A percentile compares a stretch with the other conserved stretches of the same genome.
These are phyloP conservation scores for Lecanoromycetidae sp. DNA, from an alignment of 2,329 filamentous ascomycete species.

Conservation along the genomic window DNA sequence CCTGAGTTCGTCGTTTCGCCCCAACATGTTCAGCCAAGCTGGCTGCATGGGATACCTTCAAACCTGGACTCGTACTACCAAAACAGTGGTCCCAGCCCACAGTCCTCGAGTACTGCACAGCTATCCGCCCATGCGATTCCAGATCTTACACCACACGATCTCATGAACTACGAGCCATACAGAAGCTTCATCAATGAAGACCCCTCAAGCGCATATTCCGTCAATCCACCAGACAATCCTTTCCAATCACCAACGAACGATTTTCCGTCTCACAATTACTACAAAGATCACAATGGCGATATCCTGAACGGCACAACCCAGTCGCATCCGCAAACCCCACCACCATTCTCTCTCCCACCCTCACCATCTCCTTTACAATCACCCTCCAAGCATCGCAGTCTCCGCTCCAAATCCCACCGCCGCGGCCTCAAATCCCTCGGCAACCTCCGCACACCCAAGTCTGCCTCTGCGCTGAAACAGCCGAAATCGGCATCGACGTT, in stretches of 20 bases:
- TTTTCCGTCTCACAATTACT: constrained; percentile 19
- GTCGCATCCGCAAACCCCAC: constrained; percentile 1
- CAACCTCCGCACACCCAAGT: constrained; percentile 7
- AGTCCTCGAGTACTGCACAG: neutral
- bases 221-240: constrained; percentile 12
- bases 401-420: neutral
- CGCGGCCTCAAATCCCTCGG: constrained; percentile 1
- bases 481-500: neutral
- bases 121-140: neutral
- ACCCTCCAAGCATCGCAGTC: constrained; percentile 20
- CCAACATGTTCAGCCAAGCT: constrained; percentile 19
- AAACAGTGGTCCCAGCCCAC: neutral
- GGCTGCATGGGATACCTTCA: constrained; percentile 4
- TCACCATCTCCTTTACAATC: constrained; percentile 15
- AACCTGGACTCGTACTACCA: constrained; percentile 11
- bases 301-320: constrained; percentile 1
- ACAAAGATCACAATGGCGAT: constrained; percentile 16
- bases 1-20: constrained; percentile 24
- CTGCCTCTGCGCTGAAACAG: neutral
- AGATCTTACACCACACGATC: constrained; percentile 18
- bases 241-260: constrained; percentile 12
- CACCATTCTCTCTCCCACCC: constrained; percentile 8
- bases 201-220: constrained; percentile 5
- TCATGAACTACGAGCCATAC: constrained; percentile 26
- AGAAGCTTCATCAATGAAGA: constrained; percentile 13